Evolutionary conservation across 352 stramenopile species (phyloP).

Genomic region (Globisporangium viniferum): DNA sequence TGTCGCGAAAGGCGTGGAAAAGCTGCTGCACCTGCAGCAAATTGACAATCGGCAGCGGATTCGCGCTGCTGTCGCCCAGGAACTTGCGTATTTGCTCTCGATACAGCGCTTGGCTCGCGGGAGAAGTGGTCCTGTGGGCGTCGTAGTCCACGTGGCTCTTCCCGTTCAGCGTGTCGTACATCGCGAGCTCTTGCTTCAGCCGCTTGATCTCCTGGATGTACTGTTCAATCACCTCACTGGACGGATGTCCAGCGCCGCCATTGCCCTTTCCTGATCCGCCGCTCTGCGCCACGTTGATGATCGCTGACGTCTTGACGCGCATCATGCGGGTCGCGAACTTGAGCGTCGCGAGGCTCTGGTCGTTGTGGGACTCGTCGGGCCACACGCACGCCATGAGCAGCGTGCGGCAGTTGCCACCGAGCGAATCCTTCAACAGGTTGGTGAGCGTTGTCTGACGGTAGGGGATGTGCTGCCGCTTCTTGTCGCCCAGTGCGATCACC

Average conservation of each 20-base stretch:
- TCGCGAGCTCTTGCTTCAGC: conserved; percentile 52
- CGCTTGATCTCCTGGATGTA: conserved; percentile 46
- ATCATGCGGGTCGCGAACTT: conserved; percentile 90
- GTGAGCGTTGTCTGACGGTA: conserved; percentile 94
- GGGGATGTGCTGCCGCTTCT: conserved; percentile 88
- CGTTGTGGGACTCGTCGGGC: conserved; percentile 65
- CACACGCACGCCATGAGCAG: conserved; percentile 87
- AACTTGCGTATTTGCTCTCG: conserved; percentile 29
- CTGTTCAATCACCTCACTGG: conserved; percentile 21
- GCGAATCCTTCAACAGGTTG: conserved; percentile 86
- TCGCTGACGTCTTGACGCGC: conserved; percentile 73
- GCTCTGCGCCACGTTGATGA: conserved; percentile 53
- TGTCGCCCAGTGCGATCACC: conserved; percentile 88
- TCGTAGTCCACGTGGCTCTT: conserved; percentile 33
- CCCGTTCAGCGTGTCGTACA: conserved; percentile 62
- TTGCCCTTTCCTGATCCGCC: conserved; percentile 1
- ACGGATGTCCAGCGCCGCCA: conserved; percentile 17
- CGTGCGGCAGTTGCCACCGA: conserved; percentile 79
- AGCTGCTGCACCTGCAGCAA: conserved; percentile 45
- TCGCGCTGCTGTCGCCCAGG: conserved; percentile 27
- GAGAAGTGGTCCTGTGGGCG: conserved; percentile 17
- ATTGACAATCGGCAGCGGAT: conserved; percentile 34
- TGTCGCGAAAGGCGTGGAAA: conserved; percentile 38
- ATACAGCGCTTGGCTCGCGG: conserved; percentile 15
- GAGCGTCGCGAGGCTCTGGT: conserved; percentile 89